Evolutionary conservation across 2,329 filamentous ascomycete genomes (phyloP), one percentile per base, ranked within the genome.

Genomic region (Aspergillus sp.): DNA sequence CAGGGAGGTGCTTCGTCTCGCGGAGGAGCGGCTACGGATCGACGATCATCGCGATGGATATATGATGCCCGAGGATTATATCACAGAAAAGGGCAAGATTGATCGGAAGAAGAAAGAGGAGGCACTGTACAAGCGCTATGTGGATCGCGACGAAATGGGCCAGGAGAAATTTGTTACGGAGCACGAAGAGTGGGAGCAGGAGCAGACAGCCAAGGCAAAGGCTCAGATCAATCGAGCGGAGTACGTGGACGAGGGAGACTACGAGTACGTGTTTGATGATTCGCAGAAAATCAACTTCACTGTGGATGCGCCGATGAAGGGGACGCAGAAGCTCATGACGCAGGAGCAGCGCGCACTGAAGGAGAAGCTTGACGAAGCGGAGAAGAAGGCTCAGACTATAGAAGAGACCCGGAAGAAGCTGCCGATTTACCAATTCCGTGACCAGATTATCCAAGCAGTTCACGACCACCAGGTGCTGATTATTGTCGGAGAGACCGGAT

Each of bases 1-100:
- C 72, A 83, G 91, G 50, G 92, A 98, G 76, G 83, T 93, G 28
- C 79, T 97, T 47, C 85, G 89, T 41, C 82, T 97, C 47, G 92
- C 92, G 1, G 91, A 97, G 77, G 92, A 96, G 74, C 85, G 94
- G 23, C 81, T 94, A 59, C 86, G 87, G 48, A 96, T 99, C 66
- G 93, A 98, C 73, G 94, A 98, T 68, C 89, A 97, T 75, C 86
- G 89, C 22, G 93, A 97, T 79, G 94, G 94, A 2, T 99, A 98
- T 78, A 85, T 89, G 67, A 89, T 99, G 81, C 95, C 94, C 0
- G 93, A 97, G 66, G 93, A 97, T 74, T 97, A 97, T 73, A 94
- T 97, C 64, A 97, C 91, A 0, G 93, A 96, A 74, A 93, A 94
- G 77, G 93, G 92, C 23, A 95, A 96, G 72, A 89, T 96, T 64